Base-by-base conservation (phyloP, 345 rosid genomes). In the Eutrema japonicum region DNA sequence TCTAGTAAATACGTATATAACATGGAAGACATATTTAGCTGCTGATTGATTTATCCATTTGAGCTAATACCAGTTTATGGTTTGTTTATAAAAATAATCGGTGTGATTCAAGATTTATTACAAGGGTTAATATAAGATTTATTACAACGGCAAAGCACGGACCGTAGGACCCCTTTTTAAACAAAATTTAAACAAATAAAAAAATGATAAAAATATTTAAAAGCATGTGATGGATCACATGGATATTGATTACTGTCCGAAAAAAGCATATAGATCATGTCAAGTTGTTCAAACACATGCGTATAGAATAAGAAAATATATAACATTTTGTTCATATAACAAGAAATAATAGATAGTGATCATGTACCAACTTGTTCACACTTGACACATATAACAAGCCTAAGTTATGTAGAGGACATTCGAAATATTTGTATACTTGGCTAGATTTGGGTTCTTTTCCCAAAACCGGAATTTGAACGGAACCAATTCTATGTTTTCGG, bases 221-320 rank as follows among this genome's bases (percentile, higher is more conserved):
- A 58, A 64, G 72, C 80, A 77, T 77, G 80, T 77, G 80, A 76
- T 18, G 40, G 52, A 71, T 65, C 76, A 77, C 80, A 77, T 77
- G 80, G 76, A 42, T 36, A 64, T 71, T 71, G 56, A 77, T 65
- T 71, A 49, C 61, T 70, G 48, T 64, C 75, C 22, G 5, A 22
- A 29, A 35, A 68, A 63, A 7, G 53, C 13, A 3, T 60, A 30
- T 76, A 18, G 60, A 56, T 70, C 75, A 48, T 70, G 79, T 22
- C 75, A 70, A 76, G 71, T 76, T 76, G 79, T 63, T 54, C 61
- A 48, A 54, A 55, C 66, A 70, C 75, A 76, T 69, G 53, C 66
- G 47, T 30, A 13, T 7, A 47, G 2, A 51, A 4, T 7, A n/a
- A 40, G 29, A 60, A 26, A 3, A 36, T 60, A 36, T 60, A 48